Conservation (phyloP, 768 basidiomycete species). For the Dendrothele bispora region DNA sequence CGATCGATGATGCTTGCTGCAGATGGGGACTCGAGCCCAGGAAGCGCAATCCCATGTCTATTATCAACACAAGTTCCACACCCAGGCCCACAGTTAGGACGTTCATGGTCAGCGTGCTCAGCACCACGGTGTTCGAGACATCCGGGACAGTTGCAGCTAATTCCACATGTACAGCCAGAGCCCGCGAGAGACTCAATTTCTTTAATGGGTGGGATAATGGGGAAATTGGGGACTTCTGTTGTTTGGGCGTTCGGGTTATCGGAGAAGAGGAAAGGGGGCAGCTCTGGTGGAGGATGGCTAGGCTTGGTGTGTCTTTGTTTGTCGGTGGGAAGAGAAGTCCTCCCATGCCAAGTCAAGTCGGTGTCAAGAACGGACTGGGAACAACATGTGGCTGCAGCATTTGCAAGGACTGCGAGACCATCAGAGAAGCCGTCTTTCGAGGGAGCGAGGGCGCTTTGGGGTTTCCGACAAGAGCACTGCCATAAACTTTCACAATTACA, state of each 20-base stretch:
- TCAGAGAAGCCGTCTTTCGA: constrained; percentile 6
- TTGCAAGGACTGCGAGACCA: constrained; percentile 34
- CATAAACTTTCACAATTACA: constrained; percentile 58
- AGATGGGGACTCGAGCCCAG: constrained; percentile 15
- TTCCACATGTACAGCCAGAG: constrained; percentile 72
- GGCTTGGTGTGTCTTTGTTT: constrained; percentile 12
- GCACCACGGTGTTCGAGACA: constrained; percentile 69
- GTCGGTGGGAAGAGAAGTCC: no score
- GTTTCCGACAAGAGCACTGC: constrained; percentile 49
- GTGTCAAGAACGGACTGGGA: no score
- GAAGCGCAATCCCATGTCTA: constrained; percentile 43
- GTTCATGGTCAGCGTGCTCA: constrained; percentile 45
- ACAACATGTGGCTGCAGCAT: constrained; percentile 35
- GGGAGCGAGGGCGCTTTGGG: no score
- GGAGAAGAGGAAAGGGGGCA: constrained; percentile 48
- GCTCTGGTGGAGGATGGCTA: constrained; percentile 32
- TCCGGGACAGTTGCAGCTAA: constrained; percentile 69
- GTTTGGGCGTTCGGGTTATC: constrained; percentile 23
- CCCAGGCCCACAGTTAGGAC: constrained; percentile 47
- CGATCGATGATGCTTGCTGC: constrained; percentile 46
- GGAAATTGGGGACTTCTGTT: constrained; percentile 44
- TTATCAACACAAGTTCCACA: constrained; percentile 68
- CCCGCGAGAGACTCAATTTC: constrained; percentile 59
- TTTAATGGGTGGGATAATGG: constrained; percentile 61
- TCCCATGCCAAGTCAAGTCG: no score